Evolutionary conservation across 495 filamentous ascomycete species (phyloP).

Genomic region (Pseudoneurospora amorphoporcata): DNA sequence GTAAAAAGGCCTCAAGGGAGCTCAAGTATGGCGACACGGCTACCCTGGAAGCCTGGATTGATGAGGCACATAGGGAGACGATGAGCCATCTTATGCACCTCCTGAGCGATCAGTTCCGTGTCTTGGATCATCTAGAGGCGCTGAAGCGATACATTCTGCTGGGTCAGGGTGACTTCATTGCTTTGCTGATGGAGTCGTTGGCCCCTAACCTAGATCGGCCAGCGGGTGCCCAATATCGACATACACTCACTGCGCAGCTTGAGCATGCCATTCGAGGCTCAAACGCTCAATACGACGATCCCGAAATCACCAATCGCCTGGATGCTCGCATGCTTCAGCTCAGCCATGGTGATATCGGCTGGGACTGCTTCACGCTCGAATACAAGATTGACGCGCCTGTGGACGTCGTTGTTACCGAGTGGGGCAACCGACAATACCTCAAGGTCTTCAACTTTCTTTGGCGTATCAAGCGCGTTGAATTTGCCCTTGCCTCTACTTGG

Average conservation of each 20-base stretch:
- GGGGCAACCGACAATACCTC: slow-evolving; percentile 89
- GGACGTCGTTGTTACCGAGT: slow-evolving; percentile 93
- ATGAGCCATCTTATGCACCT: slow-evolving; percentile 92
- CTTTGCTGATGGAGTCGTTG: slow-evolving; percentile 91
- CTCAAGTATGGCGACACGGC: slow-evolving; percentile 90
- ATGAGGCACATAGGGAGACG: slow-evolving; percentile 93
- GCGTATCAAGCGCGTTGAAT: slow-evolving; percentile 97
- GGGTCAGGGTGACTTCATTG: slow-evolving; percentile 95
- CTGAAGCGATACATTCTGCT: slow-evolving; percentile 92
- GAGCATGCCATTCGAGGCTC: slow-evolving; percentile 96
- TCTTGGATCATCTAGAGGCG: slow-evolving; percentile 85
- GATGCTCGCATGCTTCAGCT: slow-evolving; percentile 96
- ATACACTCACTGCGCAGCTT: slow-evolving; percentile 90
- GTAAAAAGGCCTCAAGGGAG: slow-evolving; percentile 87
- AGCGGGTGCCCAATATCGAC: slow-evolving; percentile 88
- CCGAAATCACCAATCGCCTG: slow-evolving; percentile 84
- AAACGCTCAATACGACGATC: slow-evolving; percentile 90
- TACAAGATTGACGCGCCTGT: slow-evolving; percentile 98
- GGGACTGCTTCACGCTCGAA: slow-evolving; percentile 98
- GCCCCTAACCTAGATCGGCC: slow-evolving; percentile 87
- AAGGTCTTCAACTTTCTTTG: slow-evolving; percentile 99
- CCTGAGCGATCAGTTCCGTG: slow-evolving; percentile 86
- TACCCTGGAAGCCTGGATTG: slow-evolving; percentile 81
- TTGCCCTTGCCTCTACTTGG: slow-evolving; percentile 83
- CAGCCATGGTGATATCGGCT: slow-evolving; percentile 92